These are phyloP conservation scores for Phallus indusiatus DNA, from an alignment of 768 basidiomycete species.

Conservation along the genomic window DNA sequence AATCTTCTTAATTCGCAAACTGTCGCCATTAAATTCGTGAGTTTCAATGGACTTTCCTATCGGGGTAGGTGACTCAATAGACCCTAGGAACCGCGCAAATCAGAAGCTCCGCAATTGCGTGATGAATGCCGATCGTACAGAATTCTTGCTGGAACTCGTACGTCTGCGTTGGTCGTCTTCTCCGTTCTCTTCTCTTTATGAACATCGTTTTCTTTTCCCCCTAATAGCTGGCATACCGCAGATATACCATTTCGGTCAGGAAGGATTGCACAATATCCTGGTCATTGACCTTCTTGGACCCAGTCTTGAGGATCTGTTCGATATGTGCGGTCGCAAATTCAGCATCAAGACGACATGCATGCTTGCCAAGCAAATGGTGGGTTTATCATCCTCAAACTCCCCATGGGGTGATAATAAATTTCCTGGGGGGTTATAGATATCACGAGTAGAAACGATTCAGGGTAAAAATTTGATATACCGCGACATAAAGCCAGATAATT, in stretches of 20 bases:
- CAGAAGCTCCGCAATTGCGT: slow-evolving; percentile 93
- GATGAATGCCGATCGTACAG: slow-evolving; percentile 98
- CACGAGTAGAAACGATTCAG: slow-evolving; percentile 95
- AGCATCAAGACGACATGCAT: slow-evolving; percentile 97
- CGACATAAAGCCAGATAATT: slow-evolving; percentile 99
- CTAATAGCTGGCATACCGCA: slow-evolving; percentile 87
- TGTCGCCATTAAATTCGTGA: slow-evolving; percentile 99
- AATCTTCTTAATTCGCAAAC: slow-evolving; percentile 98
- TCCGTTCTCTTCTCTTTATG: slow-evolving; percentile 6
- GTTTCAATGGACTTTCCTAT: slow-evolving; percentile 26
- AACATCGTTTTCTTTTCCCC: slow-evolving; percentile 15
- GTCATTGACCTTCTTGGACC: slow-evolving; percentile 98
- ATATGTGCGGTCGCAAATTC: slow-evolving; percentile 98
- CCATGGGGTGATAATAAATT: not conserved
- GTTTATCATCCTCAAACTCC: slow-evolving; percentile 13
- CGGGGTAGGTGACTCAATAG: not conserved
- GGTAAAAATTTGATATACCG: slow-evolving; percentile 99
- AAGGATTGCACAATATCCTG: slow-evolving; percentile 95
- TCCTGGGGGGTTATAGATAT: slow-evolving; percentile 47
- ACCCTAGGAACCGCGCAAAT: slow-evolving; percentile 74
- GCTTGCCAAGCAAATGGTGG: slow-evolving; percentile 95
- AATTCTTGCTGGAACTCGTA: slow-evolving; percentile 82
- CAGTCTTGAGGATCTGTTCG: slow-evolving; percentile 94
- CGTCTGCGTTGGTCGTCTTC: slow-evolving; percentile 26
- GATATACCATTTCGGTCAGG: slow-evolving; percentile 99